phyloP scores from a whole-genome alignment of 441 rosid species.

The Lepidium campestre region DNA sequence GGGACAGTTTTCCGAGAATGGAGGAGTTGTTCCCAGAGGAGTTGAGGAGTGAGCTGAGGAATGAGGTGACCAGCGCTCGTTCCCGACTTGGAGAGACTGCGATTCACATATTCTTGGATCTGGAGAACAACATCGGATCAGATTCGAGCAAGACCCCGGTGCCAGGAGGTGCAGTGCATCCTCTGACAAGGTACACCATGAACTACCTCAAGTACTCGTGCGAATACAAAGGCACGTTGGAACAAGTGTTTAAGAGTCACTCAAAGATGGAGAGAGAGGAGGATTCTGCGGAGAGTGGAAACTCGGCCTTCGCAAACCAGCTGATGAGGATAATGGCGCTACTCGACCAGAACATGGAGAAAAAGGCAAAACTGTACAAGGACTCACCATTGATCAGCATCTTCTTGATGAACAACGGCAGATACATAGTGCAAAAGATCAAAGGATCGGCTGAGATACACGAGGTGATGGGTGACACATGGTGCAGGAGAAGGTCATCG shows the following conservation, averaged over 20 bases:
- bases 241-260: conserved; percentile 70
- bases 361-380: conserved; percentile 61
- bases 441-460: conserved; percentile 61
- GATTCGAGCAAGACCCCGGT: conserved; percentile 67
- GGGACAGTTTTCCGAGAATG: conserved; percentile 43
- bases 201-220: conserved; percentile 74
- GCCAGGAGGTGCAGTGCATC: conserved; percentile 92
- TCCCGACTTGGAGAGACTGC: conserved; percentile 70
- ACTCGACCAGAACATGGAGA: conserved; percentile 54
- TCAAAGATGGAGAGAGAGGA: conserved; percentile 55
- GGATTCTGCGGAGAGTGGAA: conserved; percentile 9
- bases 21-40: conserved; percentile 40
- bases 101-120: conserved; percentile 54
- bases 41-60: conserved; percentile 37
- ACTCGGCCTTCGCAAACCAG: conserved; percentile 54
- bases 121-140: conserved; percentile 66
- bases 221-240: conserved; percentile 74
- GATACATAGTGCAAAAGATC: conserved; percentile 82
- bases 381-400: conserved; percentile 57
- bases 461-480: conserved; percentile 51
- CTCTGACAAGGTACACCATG: conserved; percentile 81
- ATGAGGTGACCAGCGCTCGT: conserved; percentile 45
- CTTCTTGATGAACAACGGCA: conserved; percentile 95
- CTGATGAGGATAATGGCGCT: conserved; percentile 61
- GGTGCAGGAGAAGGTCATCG: conserved; percentile 65